Percentiles rank a stretch among this genome's conserved stretches.
phyloP scores from a whole-genome alignment of 345 rosid species.

The Linum lewisii region DNA sequence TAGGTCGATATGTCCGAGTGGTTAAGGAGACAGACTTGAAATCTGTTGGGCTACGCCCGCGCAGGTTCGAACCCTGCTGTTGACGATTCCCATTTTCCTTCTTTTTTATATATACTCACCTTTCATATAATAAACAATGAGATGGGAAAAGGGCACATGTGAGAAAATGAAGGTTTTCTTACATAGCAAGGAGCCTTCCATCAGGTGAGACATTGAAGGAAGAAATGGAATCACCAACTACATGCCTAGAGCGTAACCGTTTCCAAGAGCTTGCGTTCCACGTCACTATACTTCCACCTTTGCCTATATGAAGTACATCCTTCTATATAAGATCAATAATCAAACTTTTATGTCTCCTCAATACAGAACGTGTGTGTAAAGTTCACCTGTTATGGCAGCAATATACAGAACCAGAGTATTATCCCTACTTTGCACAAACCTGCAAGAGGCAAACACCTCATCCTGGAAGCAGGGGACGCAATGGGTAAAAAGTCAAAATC shows the following conservation, averaged over 20 bases:
- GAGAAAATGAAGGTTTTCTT: conserved; percentile 10
- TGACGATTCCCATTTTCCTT: too few species aligned
- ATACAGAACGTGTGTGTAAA: neutral
- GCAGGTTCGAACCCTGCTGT: conserved; percentile 91
- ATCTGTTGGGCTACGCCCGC: conserved; percentile 82
- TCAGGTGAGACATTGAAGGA: conserved; percentile 76
- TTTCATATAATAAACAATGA: too few species aligned
- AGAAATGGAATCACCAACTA: conserved; percentile 41
- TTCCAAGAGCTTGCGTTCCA: conserved; percentile 67
- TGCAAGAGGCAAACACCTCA: conserved; percentile 71
- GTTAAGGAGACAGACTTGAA: conserved; percentile 98
- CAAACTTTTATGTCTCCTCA: neutral
- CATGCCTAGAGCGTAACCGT: conserved; percentile 44
- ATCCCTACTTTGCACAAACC: conserved; percentile 49
- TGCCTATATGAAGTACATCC: conserved; percentile 26
- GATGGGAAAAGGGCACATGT: neutral
- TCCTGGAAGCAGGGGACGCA: conserved; percentile 42
- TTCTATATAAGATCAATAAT: neutral
- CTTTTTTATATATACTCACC: too few species aligned
- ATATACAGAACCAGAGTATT: conserved; percentile 43
- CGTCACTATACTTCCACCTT: conserved; percentile 57
- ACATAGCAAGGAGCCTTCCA: conserved; percentile 79
- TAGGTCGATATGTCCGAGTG: conserved; percentile 99
- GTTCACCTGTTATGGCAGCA: conserved; percentile 68
- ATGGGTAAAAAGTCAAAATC: conserved; percentile 14